Percentiles rank a stretch among this genome's conserved stretches.
Conservation (phyloP, 106 monocot species). For the Triglochin maritima region DNA sequence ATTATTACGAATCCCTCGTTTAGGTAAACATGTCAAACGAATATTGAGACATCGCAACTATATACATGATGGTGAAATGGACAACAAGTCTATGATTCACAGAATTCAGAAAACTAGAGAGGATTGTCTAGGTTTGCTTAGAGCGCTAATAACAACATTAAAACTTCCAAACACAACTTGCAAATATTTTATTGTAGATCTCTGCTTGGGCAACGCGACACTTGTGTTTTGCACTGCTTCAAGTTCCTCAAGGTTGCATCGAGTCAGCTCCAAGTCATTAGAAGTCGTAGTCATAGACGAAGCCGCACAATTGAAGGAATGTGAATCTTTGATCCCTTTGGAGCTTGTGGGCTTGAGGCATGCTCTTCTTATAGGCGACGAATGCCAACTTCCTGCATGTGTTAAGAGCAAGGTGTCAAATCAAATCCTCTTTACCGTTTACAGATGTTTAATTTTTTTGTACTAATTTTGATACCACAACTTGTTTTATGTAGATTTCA, state of each 20-base stretch:
- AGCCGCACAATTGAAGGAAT: conserved; percentile 40
- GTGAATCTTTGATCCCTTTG: conserved; percentile 28
- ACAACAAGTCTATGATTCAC: neutral
- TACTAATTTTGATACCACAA: too few species aligned
- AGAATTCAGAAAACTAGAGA: neutral
- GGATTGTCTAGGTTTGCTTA: conserved; percentile 3
- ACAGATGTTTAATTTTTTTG: too few species aligned
- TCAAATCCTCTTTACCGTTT: too few species aligned
- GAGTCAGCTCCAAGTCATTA: neutral
- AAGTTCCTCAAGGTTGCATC: conserved; percentile 12
- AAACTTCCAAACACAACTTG: neutral
- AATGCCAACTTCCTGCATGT: conserved; percentile 25
- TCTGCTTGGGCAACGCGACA: conserved; percentile 6
- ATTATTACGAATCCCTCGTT: neutral
- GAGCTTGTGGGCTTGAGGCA: conserved; percentile 16
- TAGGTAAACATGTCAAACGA: neutral
- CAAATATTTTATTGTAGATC: neutral
- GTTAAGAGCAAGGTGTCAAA: conserved; percentile 26
- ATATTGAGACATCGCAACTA: neutral
- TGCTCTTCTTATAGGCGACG: conserved; percentile 26
- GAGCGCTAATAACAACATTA: neutral
- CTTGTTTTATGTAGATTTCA: too few species aligned
- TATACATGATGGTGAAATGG: neutral
- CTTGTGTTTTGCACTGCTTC: conserved; percentile 25
- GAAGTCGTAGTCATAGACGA: conserved; percentile 35